A percentile compares a stretch with the other conserved stretches of the same genome.
Conservation (phyloP, 192 early-diverging fungal species). For the Pecoramyces ruminantium region DNA sequence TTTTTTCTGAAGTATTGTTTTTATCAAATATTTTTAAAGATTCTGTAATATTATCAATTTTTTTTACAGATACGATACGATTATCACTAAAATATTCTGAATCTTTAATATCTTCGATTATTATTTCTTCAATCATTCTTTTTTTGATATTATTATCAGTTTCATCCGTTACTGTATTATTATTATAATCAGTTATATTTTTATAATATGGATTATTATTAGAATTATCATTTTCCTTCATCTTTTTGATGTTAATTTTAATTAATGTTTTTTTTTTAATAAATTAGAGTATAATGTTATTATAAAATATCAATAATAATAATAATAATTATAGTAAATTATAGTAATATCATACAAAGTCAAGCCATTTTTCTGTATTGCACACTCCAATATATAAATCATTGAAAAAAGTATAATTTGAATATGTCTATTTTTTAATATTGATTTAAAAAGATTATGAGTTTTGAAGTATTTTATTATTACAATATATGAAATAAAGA, state of each 20-base stretch:
- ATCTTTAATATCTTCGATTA: neutral
- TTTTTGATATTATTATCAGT: neutral
- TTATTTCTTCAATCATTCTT: neutral
- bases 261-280: no score
- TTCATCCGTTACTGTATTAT: neutral
- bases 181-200: neutral
- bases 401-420: neutral
- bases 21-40: neutral
- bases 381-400: neutral
- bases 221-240: neutral
- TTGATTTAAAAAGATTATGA: no score
- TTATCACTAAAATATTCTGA: neutral
- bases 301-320: no score
- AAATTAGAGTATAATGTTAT: no score
- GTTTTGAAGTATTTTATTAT: no score
- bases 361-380: neutral
- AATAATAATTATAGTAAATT: no score
- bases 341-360: neutral
- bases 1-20: no score
- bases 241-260: no score
- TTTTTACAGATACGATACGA: neutral
- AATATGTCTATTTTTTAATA: neutral
- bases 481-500: no score
- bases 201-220: neutral
- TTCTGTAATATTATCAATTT: neutral